Percentiles rank a stretch among this genome's conserved stretches.
Evolutionary conservation across 192 early-diverging fungal species (phyloP).

Genomic region (Piromyces finnis): DNA sequence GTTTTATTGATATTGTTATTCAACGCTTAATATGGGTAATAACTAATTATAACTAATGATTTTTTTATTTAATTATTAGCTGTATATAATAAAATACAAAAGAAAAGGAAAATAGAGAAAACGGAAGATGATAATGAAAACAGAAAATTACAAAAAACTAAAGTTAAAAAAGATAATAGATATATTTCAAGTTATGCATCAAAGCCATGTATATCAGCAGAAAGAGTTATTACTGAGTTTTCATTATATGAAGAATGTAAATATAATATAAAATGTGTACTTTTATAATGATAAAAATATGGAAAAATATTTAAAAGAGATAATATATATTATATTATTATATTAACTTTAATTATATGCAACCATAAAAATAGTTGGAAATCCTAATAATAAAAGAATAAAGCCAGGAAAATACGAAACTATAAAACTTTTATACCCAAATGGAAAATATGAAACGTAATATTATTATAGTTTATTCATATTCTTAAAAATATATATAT

Average conservation of each 20-base stretch:
- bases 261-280: no score
- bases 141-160: not conserved
- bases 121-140: not conserved
- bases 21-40: no score
- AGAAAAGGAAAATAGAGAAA: not conserved
- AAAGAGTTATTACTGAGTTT: not conserved
- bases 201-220: not conserved
- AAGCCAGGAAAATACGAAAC: not conserved
- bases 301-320: no score
- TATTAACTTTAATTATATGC: no score
- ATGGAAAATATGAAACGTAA: not conserved
- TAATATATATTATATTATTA: no score
- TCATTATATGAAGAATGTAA: not conserved
- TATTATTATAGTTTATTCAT: no score
- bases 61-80: no score
- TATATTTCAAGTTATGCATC: not conserved
- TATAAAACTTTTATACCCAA: not conserved
- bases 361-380: not conserved
- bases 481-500: no score
- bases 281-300: no score
- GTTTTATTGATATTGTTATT: no score
- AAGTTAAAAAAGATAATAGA: not conserved
- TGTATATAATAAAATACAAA: not conserved
- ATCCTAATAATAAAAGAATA: not conserved
- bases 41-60: no score